Conservation (phyloP, 164 flowering plant genomes). For the Stephania japonica region DNA sequence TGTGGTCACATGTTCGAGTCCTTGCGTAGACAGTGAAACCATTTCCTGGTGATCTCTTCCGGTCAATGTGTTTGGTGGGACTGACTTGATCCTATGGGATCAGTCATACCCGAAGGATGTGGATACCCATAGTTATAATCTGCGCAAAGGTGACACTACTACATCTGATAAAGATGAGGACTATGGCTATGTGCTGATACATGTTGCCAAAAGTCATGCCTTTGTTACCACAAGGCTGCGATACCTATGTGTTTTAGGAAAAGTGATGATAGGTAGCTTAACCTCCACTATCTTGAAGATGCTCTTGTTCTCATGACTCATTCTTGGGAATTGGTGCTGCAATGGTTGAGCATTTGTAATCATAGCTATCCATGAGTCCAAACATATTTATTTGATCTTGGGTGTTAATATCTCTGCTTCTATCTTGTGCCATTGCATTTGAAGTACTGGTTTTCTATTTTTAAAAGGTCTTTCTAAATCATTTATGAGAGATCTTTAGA, state of each 20-base stretch:
- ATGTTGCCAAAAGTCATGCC: background rate
- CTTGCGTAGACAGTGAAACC: no score
- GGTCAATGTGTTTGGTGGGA: no score
- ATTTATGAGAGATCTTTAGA: background rate
- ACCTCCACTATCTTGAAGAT: background rate
- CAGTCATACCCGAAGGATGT: no score
- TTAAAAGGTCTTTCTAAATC: background rate
- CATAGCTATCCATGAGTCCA: background rate
- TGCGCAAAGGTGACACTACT: background rate
- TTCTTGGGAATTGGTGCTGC: background rate
- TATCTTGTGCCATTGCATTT: background rate
- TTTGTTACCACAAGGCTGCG: background rate
- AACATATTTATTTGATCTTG: background rate
- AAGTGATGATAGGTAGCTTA: background rate
- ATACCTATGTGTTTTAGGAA: background rate
- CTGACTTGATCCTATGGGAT: no score
- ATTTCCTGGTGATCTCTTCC: no score
- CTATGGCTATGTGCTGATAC: background rate
- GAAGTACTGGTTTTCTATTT: background rate
- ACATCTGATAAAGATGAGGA: background rate
- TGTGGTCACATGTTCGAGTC: no score
- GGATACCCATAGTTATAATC: no score
- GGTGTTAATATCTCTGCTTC: background rate
- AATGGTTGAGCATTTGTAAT: background rate
- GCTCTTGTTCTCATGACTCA: background rate